Evolutionary conservation across 208 protist genomes (phyloP).

Genomic region (Leptomonas pyrrhocoris): DNA sequence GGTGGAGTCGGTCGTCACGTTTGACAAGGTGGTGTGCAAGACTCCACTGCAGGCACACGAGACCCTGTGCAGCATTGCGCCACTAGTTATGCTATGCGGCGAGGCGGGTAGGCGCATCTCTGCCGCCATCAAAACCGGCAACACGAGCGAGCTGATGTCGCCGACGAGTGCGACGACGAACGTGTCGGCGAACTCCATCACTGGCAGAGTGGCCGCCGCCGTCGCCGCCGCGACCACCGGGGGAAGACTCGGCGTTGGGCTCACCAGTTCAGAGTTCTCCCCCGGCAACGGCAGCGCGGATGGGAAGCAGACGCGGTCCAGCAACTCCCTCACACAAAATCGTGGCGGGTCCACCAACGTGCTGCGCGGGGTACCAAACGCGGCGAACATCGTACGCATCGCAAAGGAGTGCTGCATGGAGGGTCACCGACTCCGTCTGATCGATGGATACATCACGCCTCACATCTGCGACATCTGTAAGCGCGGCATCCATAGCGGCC

Average conservation of each 20-base stretch:
- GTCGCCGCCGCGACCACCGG: background rate
- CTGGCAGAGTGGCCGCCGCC: background rate
- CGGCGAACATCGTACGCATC: constrained; percentile 8
- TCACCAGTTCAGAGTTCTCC: background rate
- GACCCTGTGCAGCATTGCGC: constrained; percentile 51
- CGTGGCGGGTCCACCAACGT: constrained; percentile 10
- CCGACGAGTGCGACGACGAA: constrained; percentile 1
- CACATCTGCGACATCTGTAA: constrained; percentile 51
- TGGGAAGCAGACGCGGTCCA: constrained; percentile 4
- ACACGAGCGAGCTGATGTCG: background rate
- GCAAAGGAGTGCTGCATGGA: constrained; percentile 60
- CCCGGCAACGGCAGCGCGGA: background rate
- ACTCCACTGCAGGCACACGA: constrained; percentile 57
- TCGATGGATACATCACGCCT: constrained; percentile 14
- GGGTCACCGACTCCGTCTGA: constrained; percentile 49
- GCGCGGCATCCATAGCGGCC: constrained; percentile 30
- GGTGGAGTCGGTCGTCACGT: constrained; percentile 76
- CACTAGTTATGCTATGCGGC: constrained; percentile 59
- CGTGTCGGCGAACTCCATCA: background rate
- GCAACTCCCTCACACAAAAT: constrained; percentile 9
- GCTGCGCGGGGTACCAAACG: constrained; percentile 13
- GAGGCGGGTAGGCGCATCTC: constrained; percentile 28
- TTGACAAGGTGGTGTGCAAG: constrained; percentile 55
- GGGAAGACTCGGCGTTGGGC: background rate
- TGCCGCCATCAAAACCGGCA: constrained; percentile 18